phyloP scores from a whole-genome alignment of 768 basidiomycete genomes.

The Hygrophorus russula region DNA sequence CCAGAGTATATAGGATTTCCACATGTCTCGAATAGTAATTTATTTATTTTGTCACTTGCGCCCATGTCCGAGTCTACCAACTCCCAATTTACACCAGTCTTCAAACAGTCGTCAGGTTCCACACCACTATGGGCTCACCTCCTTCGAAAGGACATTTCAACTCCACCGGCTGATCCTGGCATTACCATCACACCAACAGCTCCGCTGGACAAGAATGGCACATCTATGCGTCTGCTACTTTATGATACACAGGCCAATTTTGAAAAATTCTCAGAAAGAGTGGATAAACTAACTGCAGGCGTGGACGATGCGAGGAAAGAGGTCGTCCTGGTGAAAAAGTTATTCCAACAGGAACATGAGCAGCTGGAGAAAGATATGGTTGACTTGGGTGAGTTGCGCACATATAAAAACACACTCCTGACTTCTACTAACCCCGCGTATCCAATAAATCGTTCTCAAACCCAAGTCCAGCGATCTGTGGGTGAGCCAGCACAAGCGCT shows the following conservation, averaged over 20 bases:
- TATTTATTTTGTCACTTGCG: too few species aligned
- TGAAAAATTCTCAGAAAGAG: constrained; percentile 51
- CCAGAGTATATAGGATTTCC: too few species aligned
- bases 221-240: constrained; percentile 61
- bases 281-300: constrained; percentile 37
- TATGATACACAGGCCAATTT: constrained; percentile 66
- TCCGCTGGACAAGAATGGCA: constrained; percentile 54
- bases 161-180: constrained; percentile 12
- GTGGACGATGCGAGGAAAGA: constrained; percentile 44
- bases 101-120: constrained; percentile 20
- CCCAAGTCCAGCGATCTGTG: constrained; percentile 44
- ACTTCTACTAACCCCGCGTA: constrained; percentile 5
- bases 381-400: constrained; percentile 35
- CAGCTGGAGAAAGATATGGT: constrained; percentile 36
- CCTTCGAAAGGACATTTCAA: constrained; percentile 30
- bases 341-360: constrained; percentile 54
- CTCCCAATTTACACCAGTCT: constrained; percentile 1
- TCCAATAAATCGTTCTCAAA: constrained; percentile 54
- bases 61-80: too few species aligned
- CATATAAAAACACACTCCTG: constrained; percentile 9
- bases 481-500: constrained; percentile 44
- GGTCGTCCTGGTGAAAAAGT: constrained; percentile 37
- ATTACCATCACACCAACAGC: constrained; percentile 22
- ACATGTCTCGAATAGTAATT: background rate
- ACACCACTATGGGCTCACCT: constrained; percentile 48